Evolutionary conservation across 352 stramenopile species (phyloP).

Genomic region (Globisporangium nodosum): DNA sequence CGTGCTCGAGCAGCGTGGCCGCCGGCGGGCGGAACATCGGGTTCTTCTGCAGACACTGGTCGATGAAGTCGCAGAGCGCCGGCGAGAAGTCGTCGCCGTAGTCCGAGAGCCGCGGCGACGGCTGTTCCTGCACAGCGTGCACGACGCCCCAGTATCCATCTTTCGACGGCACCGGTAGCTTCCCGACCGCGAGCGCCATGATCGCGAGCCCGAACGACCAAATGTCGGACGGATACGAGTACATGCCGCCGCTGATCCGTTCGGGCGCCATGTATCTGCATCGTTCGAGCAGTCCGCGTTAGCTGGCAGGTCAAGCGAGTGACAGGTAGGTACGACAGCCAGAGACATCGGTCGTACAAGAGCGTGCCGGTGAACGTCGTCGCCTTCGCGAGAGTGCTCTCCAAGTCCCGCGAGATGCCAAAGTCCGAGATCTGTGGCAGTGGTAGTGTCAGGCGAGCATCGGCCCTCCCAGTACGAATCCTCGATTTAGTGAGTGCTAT

Average conservation of each 20-base stretch:
- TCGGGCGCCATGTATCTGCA: slow-evolving; percentile 90
- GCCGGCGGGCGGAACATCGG: slow-evolving; percentile 53
- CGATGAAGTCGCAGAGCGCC: slow-evolving; percentile 71
- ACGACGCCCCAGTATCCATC: slow-evolving; percentile 90
- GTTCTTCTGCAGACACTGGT: slow-evolving; percentile 78
- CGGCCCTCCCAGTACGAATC: too few species aligned
- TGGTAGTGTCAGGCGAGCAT: neutral
- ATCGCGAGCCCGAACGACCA: slow-evolving; percentile 79
- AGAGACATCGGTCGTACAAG: slow-evolving; percentile 33
- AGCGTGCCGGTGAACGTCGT: slow-evolving; percentile 90
- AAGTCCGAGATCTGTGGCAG: slow-evolving; percentile 74
- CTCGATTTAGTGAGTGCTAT: too few species aligned
- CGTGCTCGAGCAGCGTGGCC: slow-evolving; percentile 47
- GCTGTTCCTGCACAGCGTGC: slow-evolving; percentile 74
- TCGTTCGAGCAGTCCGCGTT: neutral
- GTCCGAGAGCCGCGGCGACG: slow-evolving; percentile 55
- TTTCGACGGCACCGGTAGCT: slow-evolving; percentile 74
- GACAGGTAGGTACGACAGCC: neutral
- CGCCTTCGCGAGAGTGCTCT: slow-evolving; percentile 82
- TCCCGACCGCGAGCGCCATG: slow-evolving; percentile 86
- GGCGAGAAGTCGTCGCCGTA: slow-evolving; percentile 62
- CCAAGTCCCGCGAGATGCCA: slow-evolving; percentile 74
- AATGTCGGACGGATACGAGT: slow-evolving; percentile 84
- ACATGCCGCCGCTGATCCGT: slow-evolving; percentile 87
- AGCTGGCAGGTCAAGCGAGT: neutral